phyloP scores from a whole-genome alignment of 2,329 filamentous ascomycete genomes.

The Ceratocystis colombiana region DNA sequence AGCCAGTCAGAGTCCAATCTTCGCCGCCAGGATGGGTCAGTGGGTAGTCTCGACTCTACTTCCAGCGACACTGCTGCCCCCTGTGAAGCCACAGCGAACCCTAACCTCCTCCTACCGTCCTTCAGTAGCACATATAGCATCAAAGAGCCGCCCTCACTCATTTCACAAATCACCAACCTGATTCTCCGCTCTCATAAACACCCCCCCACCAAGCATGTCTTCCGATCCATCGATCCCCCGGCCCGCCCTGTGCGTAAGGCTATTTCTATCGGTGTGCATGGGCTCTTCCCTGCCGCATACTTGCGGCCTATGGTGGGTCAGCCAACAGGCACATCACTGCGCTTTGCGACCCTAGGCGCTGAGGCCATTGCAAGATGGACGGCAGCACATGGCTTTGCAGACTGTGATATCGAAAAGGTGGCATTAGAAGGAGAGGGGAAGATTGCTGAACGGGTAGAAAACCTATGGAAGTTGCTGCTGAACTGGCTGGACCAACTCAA shows the following conservation, averaged over 20 bases:
- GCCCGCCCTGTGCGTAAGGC: slow-evolving; percentile 61
- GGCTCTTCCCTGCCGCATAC: slow-evolving; percentile 78
- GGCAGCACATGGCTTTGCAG: slow-evolving; percentile 58
- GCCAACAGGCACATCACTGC: slow-evolving; percentile 87
- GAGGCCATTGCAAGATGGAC: slow-evolving; percentile 78
- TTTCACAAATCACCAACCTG: slow-evolving; percentile 55
- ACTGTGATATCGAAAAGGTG: slow-evolving; percentile 82
- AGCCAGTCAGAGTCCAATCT: slow-evolving; percentile 3
- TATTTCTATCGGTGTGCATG: slow-evolving; percentile 87
- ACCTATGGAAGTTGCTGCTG: slow-evolving; percentile 84
- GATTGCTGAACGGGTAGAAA: slow-evolving; percentile 78
- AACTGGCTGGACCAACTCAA: slow-evolving; percentile 92
- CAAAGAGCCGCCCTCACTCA: slow-evolving; percentile 57
- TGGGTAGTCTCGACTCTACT: slow-evolving; percentile 14
- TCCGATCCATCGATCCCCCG: slow-evolving; percentile 55
- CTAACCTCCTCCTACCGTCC: slow-evolving; percentile 59
- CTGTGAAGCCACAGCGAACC: slow-evolving; percentile 29
- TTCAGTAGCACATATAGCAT: slow-evolving; percentile 59
- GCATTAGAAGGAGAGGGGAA: slow-evolving; percentile 90
- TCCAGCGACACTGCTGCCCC: neutral
- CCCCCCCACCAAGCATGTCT: slow-evolving; percentile 58
- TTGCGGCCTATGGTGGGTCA: slow-evolving; percentile 87
- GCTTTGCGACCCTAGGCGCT: slow-evolving; percentile 80
- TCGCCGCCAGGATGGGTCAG: slow-evolving; percentile 11
- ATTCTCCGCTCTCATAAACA: slow-evolving; percentile 41